Conservation (phyloP, 176 grass and related monocot genomes). For the Lolium perenne region DNA sequence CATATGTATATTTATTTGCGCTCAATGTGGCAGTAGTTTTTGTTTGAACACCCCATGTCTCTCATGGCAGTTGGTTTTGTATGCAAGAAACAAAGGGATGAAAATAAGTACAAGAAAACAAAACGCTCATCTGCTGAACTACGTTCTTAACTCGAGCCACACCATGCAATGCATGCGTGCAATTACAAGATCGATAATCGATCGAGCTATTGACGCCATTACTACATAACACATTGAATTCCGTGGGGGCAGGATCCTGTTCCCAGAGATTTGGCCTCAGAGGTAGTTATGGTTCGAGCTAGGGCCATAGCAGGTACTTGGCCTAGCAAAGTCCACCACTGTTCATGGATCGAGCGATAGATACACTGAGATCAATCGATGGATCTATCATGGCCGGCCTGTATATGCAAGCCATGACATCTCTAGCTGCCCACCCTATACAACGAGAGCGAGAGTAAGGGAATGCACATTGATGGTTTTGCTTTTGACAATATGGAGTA, state of each 20-base stretch:
- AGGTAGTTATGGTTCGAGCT: background rate
- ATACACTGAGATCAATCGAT: background rate
- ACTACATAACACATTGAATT: slow-evolving; percentile 15
- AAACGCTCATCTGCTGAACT: background rate
- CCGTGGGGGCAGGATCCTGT: background rate
- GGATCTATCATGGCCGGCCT: background rate
- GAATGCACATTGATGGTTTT: background rate
- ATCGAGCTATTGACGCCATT: background rate
- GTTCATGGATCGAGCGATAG: background rate
- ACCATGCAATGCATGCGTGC: slow-evolving; percentile 15
- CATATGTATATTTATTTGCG: too few relatives aligned
- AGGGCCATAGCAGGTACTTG: background rate
- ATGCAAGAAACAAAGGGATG: background rate
- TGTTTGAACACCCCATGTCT: background rate
- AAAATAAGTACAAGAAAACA: background rate
- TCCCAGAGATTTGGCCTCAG: slow-evolving; percentile 19
- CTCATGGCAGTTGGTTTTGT: background rate
- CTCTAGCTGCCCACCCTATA: background rate
- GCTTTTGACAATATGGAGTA: background rate
- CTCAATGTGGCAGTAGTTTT: too few relatives aligned
- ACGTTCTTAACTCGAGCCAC: slow-evolving; percentile 32
- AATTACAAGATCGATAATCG: background rate
- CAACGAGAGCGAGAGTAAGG: background rate
- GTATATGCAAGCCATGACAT: background rate
- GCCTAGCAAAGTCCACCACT: background rate